These are phyloP conservation scores for Tylopilus vinaceipallidus DNA, from an alignment of 768 basidiomycete species.

Conservation along the genomic window DNA sequence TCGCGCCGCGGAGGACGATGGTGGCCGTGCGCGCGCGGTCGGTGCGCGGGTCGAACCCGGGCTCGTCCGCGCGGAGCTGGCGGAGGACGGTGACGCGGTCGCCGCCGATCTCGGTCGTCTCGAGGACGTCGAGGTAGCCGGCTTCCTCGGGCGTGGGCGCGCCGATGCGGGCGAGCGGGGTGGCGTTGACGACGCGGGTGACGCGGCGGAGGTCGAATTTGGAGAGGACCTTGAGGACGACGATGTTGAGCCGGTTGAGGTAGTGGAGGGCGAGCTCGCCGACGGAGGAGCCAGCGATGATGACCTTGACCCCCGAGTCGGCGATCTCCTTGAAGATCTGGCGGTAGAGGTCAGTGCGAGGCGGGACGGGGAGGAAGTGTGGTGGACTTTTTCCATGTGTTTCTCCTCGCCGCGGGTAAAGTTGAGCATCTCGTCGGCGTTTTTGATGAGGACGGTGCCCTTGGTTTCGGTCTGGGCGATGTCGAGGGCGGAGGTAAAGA, in stretches of 20 bases:
- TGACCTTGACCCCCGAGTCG: constrained; percentile 89
- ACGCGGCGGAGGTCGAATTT: constrained; percentile 96
- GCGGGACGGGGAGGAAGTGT: neutral
- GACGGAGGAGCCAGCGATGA: constrained; percentile 89
- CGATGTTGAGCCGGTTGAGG: constrained; percentile 90
- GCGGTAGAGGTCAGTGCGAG: neutral
- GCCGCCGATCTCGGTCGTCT: constrained; percentile 94
- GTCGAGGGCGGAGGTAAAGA: constrained; percentile 92
- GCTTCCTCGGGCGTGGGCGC: constrained; percentile 97
- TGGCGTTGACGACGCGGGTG: constrained; percentile 94
- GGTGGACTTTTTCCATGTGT: constrained; percentile 80
- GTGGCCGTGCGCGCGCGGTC: constrained; percentile 90
- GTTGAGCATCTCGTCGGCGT: constrained; percentile 94
- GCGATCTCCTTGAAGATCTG: constrained; percentile 97
- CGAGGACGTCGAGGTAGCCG: constrained; percentile 90
- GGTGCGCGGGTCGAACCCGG: constrained; percentile 51
- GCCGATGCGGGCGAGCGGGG: constrained; percentile 92
- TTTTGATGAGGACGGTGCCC: constrained; percentile 95
- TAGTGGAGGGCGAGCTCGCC: constrained; percentile 98
- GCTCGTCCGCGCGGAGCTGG: constrained; percentile 69
- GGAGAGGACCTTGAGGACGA: constrained; percentile 94
- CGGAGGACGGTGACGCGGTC: constrained; percentile 97
- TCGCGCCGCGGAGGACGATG: constrained; percentile 93
- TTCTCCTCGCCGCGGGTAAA: constrained; percentile 96
- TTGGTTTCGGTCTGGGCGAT: constrained; percentile 98